Percentiles rank a stretch among this genome's conserved stretches.
These are phyloP conservation scores for Mycena belliarum DNA, from an alignment of 768 basidiomycete species.

Conservation along the genomic window DNA sequence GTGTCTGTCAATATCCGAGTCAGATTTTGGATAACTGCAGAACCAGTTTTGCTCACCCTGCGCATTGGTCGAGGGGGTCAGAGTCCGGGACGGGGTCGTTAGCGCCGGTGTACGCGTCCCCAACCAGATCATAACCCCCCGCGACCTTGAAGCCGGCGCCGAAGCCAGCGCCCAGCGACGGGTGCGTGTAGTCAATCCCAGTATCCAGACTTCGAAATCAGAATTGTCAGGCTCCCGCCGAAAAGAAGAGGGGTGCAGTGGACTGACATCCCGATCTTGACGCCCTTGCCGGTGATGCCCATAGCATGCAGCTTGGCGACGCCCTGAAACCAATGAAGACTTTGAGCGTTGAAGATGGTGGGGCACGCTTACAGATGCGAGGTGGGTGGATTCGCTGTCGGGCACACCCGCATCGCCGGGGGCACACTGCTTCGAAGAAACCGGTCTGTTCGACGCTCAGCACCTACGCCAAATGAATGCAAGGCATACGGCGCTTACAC, in stretches of 20 bases:
- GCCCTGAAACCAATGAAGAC: constrained; percentile 43
- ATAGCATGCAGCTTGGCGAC: constrained; percentile 66
- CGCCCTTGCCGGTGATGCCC: constrained; percentile 61
- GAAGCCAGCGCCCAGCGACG: constrained; percentile 52
- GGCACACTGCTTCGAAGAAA: constrained; percentile 36
- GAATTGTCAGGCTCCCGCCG: not conserved
- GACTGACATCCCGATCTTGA: constrained; percentile 66
- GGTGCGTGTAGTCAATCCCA: constrained; percentile 59
- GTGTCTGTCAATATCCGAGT: constrained; percentile 5
- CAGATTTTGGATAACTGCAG: not conserved
- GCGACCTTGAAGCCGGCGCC: constrained; percentile 53
- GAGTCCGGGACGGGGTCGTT: constrained; percentile 52
- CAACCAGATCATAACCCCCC: constrained; percentile 60
- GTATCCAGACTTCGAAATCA: constrained; percentile 2
- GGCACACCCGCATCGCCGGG: constrained; percentile 43
- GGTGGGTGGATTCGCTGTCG: constrained; percentile 52
- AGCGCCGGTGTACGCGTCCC: constrained; percentile 51
- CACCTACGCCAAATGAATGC: not conserved
- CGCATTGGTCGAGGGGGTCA: constrained; percentile 56
- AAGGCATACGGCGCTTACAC: constrained; percentile 34
- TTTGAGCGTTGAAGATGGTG: not conserved
- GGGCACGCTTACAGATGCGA: constrained; percentile 46
- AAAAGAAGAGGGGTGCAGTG: constrained; percentile 19
- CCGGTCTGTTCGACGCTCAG: constrained; percentile 36
- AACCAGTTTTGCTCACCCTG: constrained; percentile 29